phyloP scores from a whole-genome alignment of 2,329 filamentous ascomycete species.

The Erysiphe neolycopersici region DNA sequence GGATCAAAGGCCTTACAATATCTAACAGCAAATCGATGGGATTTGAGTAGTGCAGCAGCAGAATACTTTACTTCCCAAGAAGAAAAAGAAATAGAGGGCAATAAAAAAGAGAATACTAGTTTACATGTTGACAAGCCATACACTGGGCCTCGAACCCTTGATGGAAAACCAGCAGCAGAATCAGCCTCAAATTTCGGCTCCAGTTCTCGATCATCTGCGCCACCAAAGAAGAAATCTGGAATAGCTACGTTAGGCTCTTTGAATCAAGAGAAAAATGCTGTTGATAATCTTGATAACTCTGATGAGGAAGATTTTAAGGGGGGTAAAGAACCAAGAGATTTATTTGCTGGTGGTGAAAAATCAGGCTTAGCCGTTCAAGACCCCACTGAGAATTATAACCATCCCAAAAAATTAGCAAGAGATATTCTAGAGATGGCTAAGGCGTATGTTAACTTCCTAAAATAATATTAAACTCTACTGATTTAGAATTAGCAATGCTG shows the following conservation, averaged over 20 bases:
- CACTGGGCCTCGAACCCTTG: slow-evolving; percentile 33
- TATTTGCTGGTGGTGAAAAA: slow-evolving; percentile 71
- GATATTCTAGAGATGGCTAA: slow-evolving; percentile 38
- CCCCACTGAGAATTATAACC: slow-evolving; percentile 20
- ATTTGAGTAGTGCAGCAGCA: slow-evolving; percentile 33
- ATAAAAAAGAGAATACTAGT: slow-evolving; percentile 3
- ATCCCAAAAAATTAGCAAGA: slow-evolving; percentile 28
- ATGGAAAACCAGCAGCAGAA: slow-evolving; percentile 29
- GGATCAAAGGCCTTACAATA: slow-evolving; percentile 35
- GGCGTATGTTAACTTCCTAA: slow-evolving; percentile 18
- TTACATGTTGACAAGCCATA: slow-evolving; percentile 21
- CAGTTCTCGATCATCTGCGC: slow-evolving; percentile 6
- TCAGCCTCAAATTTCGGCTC: slow-evolving; percentile 11
- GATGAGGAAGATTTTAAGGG: slow-evolving; percentile 27
- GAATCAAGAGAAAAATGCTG: slow-evolving; percentile 6
- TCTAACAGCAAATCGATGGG: slow-evolving; percentile 37
- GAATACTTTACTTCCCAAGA: slow-evolving; percentile 34
- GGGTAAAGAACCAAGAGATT: slow-evolving; percentile 33
- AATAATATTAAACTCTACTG: not conserved
- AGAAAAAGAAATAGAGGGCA: slow-evolving; percentile 24
- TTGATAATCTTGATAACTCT: slow-evolving; percentile 18
- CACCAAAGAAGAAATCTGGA: slow-evolving; percentile 16
- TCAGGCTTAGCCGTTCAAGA: slow-evolving; percentile 45
- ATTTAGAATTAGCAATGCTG: slow-evolving; percentile 24
- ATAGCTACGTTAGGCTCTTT: slow-evolving; percentile 32